Base-by-base conservation (phyloP, 2,329 filamentous ascomycete species). In the Lomentospora prolificans region DNA sequence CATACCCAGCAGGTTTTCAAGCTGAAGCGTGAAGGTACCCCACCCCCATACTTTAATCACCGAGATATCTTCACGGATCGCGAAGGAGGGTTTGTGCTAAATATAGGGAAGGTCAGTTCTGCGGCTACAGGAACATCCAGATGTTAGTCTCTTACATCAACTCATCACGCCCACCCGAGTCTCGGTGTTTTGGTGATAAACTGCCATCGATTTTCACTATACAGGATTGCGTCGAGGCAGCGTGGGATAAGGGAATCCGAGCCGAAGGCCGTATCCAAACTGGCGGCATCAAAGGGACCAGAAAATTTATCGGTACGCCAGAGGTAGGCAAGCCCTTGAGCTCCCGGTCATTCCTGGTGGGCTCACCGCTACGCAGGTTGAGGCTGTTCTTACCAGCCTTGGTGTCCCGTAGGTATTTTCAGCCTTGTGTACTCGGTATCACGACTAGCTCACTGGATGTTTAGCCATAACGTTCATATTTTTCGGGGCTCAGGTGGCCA, bases 281-380 rank as follows among this genome's bases (percentile, higher is more conserved):
- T 0, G 92, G 92, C 2, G 90, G 90, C 1, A 87, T 97, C 60
- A 82, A 76, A 60, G 85, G 85, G n/a, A 96, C 91, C 0, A 82
- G 94, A 58, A 97, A 96, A 68, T 97, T 94, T 65, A 97, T 97
- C 62, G 92, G 92, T 14, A 96, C 92, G 1, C 85, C 89, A 7
- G 92, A 97, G 75, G 88, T 89, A 73, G 61, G 66, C 28, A 19
- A n/a, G 50, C 54, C 36, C 36, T 19, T 25, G 24, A 7, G 2
- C 52, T 28, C 50, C 5, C 14, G 14, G 12, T 22, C 14, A 31
- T 1, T 22, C 24, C 36, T 10, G 10, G 9, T 9, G 41, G 3
- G 51, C 58, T 53, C 36, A 50, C 14, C 24, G 5, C 9, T 3
- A 25, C 14, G 8, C 57, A 90, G 86, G 90, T 88, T 4, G 82